Evolutionary conservation across 2,329 filamentous ascomycete species (phyloP).

Genomic region (Fusarium sp.): DNA sequence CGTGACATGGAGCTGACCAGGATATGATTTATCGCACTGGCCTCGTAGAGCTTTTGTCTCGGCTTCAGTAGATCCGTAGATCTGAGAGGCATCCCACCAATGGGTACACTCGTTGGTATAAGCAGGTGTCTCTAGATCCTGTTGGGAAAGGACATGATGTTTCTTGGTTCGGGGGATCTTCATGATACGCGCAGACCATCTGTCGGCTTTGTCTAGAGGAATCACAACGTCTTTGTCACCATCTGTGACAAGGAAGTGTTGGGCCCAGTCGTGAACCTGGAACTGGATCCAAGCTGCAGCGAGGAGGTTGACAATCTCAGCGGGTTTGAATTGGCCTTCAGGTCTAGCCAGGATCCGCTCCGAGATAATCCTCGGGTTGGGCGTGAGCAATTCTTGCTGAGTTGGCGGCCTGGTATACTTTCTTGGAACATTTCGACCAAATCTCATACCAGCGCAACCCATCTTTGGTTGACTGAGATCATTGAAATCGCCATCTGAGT

Average conservation of each 20-base stretch:
- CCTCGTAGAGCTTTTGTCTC: conserved; percentile 7
- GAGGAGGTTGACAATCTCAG: conserved; percentile 24
- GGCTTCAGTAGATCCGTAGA: conserved; percentile 24
- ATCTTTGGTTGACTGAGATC: conserved; percentile 22
- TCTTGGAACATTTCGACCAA: conserved; percentile 25
- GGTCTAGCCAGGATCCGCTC: conserved; percentile 20
- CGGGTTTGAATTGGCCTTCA: conserved; percentile 28
- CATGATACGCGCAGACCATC: conserved; percentile 16
- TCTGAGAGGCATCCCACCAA: conserved; percentile 32
- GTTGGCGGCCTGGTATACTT: conserved; percentile 1
- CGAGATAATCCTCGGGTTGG: conserved; percentile 8
- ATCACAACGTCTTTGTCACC: conserved; percentile 4
- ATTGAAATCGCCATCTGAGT: conserved; percentile 21
- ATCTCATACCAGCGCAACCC: conserved; percentile 24
- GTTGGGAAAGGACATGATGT: neutral
- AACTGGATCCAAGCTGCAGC: conserved; percentile 33
- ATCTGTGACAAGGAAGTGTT: conserved; percentile 1
- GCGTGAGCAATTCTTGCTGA: conserved; percentile 11
- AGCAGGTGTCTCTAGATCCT: conserved; percentile 11
- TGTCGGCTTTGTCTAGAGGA: conserved; percentile 2
- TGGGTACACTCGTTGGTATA: conserved; percentile 28
- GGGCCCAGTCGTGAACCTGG: conserved; percentile 27
- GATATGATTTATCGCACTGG: neutral
- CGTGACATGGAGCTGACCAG: neutral
- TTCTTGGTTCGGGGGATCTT: conserved; percentile 11